Evolutionary conservation across 768 basidiomycete genomes (phyloP), one percentile per base, ranked within the genome.

Genomic region (Mycena floridula): DNA sequence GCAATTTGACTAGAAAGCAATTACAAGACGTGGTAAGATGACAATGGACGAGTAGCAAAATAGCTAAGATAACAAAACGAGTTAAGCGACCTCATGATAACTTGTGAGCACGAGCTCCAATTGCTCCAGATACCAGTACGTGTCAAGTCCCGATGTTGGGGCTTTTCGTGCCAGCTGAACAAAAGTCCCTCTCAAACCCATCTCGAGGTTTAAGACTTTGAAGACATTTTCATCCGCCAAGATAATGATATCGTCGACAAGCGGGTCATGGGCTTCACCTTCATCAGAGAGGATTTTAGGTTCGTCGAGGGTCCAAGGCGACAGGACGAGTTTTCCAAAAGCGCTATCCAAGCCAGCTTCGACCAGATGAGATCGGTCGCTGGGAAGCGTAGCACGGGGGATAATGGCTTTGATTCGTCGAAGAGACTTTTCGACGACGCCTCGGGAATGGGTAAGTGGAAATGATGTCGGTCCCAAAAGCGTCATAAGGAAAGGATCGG

Each of bases 191-290:
- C n/a, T n/a, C n/a, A n/a, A n/a, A n/a, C n/a, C n/a, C n/a, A n/a
- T n/a, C n/a, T n/a, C n/a, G n/a, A n/a, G n/a, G n/a, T n/a, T n/a
- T n/a, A n/a, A n/a, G n/a, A n/a, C n/a, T n/a, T n/a, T n/a, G n/a
- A n/a, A n/a, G n/a, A n/a, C n/a, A n/a, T n/a, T n/a, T n/a, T n/a
- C n/a, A n/a, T n/a, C n/a, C n/a, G n/a, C n/a, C n/a, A 85, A 67
- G 9, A 86, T 64, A 13, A 68, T 72, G 55, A 89, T 82, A 26
- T 67, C 72, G 47, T 86, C 81, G 46, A 66, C 69, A 40, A 66
- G 63, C 4, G 77, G 76, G 48, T 81, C 64, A 51, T 82, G 77
- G 11, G 63, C 57, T 44, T 54, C 54, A 12, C 32, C 7, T n/a
- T 26, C 15, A 3, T 57, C 51, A 28, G 41, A 21, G 12, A 25